Conservation (phyloP, 768 basidiomycete genomes). For the Nevesoporus exiguus region DNA sequence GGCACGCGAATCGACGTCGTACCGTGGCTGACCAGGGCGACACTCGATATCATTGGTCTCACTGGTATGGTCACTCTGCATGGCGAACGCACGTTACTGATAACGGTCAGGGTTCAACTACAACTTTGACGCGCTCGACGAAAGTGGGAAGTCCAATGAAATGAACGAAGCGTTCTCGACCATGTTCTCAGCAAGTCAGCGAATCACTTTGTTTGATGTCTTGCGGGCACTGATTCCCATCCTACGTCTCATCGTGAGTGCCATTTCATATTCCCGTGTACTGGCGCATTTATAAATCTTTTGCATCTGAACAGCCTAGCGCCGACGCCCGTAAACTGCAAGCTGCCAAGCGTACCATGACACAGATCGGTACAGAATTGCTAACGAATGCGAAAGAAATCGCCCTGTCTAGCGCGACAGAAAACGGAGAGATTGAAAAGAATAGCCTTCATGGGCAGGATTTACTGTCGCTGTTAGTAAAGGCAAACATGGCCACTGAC, state of each 20-base stretch:
- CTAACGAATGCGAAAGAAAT: constrained; percentile 47
- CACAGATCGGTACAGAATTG: constrained; percentile 48
- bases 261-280: background rate
- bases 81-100: background rate
- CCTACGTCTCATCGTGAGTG: constrained; percentile 38
- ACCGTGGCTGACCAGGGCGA: constrained; percentile 34
- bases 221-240: constrained; percentile 36
- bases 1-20: constrained; percentile 30
- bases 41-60: constrained; percentile 42
- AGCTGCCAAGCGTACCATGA: constrained; percentile 41
- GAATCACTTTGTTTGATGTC: constrained; percentile 24
- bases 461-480: constrained; percentile 36
- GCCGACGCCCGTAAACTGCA: constrained; percentile 12
- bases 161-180: constrained; percentile 34
- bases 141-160: constrained; percentile 25
- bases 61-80: constrained; percentile 27
- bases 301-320: constrained; percentile 22
- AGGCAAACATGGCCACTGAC: constrained; percentile 62
- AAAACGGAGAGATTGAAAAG: constrained; percentile 33
- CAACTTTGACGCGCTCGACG: constrained; percentile 32
- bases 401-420: constrained; percentile 22
- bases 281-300: background rate
- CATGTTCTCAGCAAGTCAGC: constrained; percentile 22
- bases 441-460: constrained; percentile 42
- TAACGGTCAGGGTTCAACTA: constrained; percentile 36